These are phyloP conservation scores for Chlamydomonas schloesseri DNA, from an alignment of 139 green algal genomes.

Conservation along the genomic window DNA sequence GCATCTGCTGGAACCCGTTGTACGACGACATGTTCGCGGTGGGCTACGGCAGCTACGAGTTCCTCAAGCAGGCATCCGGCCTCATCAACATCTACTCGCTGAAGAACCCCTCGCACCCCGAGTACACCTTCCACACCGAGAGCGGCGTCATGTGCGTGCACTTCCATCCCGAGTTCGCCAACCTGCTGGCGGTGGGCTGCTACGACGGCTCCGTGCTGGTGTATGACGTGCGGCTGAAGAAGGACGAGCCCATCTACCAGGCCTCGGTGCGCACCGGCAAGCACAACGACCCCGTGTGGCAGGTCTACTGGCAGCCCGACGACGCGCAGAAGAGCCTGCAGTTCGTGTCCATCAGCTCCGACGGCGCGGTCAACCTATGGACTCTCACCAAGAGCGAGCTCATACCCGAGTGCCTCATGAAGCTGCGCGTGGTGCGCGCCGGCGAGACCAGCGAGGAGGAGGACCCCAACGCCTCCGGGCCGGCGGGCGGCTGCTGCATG, in stretches of 20 bases:
- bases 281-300: slow-evolving; percentile 93
- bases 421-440: slow-evolving; percentile 57
- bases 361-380: slow-evolving; percentile 90
- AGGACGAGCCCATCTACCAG: slow-evolving; percentile 73
- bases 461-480: slow-evolving; percentile 35
- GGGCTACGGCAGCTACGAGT: slow-evolving; percentile 93
- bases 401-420: slow-evolving; percentile 76
- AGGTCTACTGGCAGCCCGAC: slow-evolving; percentile 82
- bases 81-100: slow-evolving; percentile 89
- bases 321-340: slow-evolving; percentile 74
- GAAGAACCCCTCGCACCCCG: slow-evolving; percentile 89
- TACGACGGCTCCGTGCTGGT: slow-evolving; percentile 65
- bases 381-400: slow-evolving; percentile 89
- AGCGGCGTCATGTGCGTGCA: slow-evolving; percentile 90
- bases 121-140: slow-evolving; percentile 82
- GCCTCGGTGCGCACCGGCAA: slow-evolving; percentile 78
- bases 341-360: slow-evolving; percentile 75
- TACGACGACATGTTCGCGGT: slow-evolving; percentile 90
- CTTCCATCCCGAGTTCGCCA: slow-evolving; percentile 88
- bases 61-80: slow-evolving; percentile 77
- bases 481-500: slow-evolving; percentile 84
- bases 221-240: slow-evolving; percentile 67
- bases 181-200: slow-evolving; percentile 65
- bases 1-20: slow-evolving; percentile 84
- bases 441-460: slow-evolving; percentile 30